Percentiles rank a stretch among this genome's conserved stretches.
These are phyloP conservation scores for Chlorophyllum brunneum DNA, from an alignment of 768 basidiomycete genomes.

Conservation along the genomic window DNA sequence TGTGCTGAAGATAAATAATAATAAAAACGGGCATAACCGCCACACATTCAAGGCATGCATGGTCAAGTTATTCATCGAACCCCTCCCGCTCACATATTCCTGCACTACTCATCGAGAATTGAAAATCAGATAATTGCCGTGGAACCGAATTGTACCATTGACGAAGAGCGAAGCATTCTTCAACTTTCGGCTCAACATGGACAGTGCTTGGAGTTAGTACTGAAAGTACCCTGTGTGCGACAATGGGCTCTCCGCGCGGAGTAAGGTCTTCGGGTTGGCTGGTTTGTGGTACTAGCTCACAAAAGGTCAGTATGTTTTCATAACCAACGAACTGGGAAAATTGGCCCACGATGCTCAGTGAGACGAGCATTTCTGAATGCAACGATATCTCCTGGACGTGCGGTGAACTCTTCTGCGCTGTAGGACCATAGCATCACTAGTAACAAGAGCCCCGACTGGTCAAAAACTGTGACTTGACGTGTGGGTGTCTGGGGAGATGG, in stretches of 20 bases:
- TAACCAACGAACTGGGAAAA: not conserved
- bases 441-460: conserved; percentile 72
- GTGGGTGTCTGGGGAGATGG: conserved; percentile 61
- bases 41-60: no score
- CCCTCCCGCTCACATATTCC: no score
- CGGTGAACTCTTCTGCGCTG: conserved; percentile 76
- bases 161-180: conserved; percentile 75
- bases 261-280: not conserved
- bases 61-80: no score
- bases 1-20: no score
- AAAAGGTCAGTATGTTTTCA: not conserved
- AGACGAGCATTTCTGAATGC: conserved; percentile 94
- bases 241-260: no score
- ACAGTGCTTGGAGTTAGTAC: conserved; percentile 78
- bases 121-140: no score
- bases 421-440: conserved; percentile 94
- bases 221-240: conserved; percentile 41
- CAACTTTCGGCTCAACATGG: conserved; percentile 84
- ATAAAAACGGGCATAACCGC: no score
- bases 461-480: conserved; percentile 85
- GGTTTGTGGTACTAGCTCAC: not conserved
- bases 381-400: conserved; percentile 61
- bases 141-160: conserved; percentile 82
- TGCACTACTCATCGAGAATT: no score
- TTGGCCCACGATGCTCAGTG: conserved; percentile 52